Conservation (phyloP, 2,329 filamentous ascomycete genomes). For the Stenocarpella maydis region DNA sequence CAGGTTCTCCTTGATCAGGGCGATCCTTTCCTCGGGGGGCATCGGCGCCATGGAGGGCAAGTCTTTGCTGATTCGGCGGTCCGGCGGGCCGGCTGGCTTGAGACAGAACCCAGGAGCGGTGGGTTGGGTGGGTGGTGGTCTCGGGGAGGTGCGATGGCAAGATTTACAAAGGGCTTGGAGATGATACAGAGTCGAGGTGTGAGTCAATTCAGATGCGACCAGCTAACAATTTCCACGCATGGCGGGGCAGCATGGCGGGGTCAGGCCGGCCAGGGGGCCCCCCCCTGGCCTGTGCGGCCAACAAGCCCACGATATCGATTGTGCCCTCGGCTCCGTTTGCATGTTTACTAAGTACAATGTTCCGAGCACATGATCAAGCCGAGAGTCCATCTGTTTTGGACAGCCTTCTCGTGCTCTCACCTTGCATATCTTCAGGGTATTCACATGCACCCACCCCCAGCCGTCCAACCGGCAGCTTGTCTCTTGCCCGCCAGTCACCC, state of each 20-base stretch:
- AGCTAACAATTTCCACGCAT: slow-evolving; percentile 25
- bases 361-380: not conserved
- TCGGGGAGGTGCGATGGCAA: not conserved
- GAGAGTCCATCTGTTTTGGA: not conserved
- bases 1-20: slow-evolving; percentile 81
- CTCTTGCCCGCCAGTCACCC: slow-evolving; percentile 3
- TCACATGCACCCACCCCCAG: not conserved
- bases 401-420: not conserved
- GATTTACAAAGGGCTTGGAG: not conserved
- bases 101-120: not conserved
- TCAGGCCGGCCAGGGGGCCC: not conserved
- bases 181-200: not conserved
- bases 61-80: not conserved
- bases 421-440: not conserved
- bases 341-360: too few relatives aligned
- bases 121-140: not conserved
- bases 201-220: slow-evolving; percentile 22
- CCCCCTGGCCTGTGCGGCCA: not conserved
- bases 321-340: too few relatives aligned
- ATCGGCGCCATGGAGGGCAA: slow-evolving; percentile 63
- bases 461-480: not conserved
- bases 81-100: not conserved
- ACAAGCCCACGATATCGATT: not conserved
- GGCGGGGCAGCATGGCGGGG: slow-evolving; percentile 1
- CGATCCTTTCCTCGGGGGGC: slow-evolving; percentile 64